Base-by-base conservation (phyloP, 192 early-diverging fungal genomes). In the Mortierella claussenii region DNA sequence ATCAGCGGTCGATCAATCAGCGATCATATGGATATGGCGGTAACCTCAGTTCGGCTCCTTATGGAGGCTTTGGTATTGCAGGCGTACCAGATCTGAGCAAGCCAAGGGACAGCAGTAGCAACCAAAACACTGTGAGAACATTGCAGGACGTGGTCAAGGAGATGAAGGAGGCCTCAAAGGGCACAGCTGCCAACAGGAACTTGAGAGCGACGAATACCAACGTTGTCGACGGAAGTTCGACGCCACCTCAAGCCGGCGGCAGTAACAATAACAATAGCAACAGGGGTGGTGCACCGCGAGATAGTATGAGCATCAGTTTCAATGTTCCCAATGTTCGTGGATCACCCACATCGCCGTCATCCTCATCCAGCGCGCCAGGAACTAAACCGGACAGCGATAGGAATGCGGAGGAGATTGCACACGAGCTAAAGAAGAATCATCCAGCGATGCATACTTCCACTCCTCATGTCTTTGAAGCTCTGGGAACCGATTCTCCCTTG, bases 111-210 rank as follows among this genome's bases (percentile, higher is more conserved):
- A 52, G 21, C 28, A 42, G 43, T 8, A 73, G 51, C 24, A 66
- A 55, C 26, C 47, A 55, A 21, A 75, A 47, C 26, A 66, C 63
- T 44, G 61, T 64, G 9, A 76, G 73, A 53, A 76, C 73, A n/a
- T 31, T 76, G 20, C 73, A 76, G 64, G 73, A 76, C 51, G 73
- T 76, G 11, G 73, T 76, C 27, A 58, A 67, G 46, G 73, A 76
- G 37, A 76, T 76, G 64, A 66, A 76, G 47, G 69, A 71, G 21
- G 69, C 69, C 0, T 71, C 69, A 15, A 69, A 30, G 44, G 68
- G 68, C 15, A 43, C 59, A n/a, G 70, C 70, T 4, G 64, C 31
- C 36, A 76, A 76, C 43, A 59, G 57, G 34, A 61, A 76, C 44
- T 23, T 50, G 42, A 44, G 50, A 1, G 28, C 28, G 3, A 20